Conservation (phyloP, 106 monocot species). For the Triglochin maritima region DNA sequence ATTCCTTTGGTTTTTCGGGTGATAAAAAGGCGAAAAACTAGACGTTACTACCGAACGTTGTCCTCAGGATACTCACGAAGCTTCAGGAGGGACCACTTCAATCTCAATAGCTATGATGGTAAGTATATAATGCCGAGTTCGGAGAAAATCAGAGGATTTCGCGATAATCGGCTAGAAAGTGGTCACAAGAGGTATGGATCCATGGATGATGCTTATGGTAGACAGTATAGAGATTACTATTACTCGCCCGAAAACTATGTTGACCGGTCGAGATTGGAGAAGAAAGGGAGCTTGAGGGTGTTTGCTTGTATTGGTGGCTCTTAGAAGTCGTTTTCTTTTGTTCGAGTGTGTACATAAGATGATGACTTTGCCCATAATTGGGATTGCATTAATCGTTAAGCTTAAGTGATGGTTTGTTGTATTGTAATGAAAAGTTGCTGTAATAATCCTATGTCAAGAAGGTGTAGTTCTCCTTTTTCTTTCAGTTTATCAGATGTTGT, state of each 20-base stretch:
- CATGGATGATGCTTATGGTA: constrained; percentile 2
- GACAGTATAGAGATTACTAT: not conserved
- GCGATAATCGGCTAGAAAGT: not conserved
- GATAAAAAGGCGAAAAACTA: constrained; percentile 19
- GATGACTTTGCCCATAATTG: too few relatives aligned
- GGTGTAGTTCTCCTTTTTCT: not conserved
- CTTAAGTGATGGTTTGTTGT: too few relatives aligned
- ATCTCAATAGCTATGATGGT: not conserved
- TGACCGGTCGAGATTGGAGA: not conserved
- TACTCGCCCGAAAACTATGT: constrained; percentile 2
- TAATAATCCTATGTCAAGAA: not conserved
- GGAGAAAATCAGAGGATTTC: not conserved
- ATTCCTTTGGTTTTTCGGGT: constrained; percentile 23
- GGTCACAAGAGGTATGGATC: constrained; percentile 3
- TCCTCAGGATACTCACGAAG: constrained; percentile 2
- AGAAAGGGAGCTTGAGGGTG: not conserved
- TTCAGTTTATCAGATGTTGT: not conserved
- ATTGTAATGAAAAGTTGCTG: too few relatives aligned
- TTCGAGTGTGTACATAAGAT: too few relatives aligned
- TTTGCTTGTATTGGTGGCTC: constrained; percentile 2
- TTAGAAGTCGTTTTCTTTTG: not conserved
- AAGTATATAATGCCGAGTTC: not conserved
- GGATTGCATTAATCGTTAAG: too few relatives aligned
- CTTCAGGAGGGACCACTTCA: not conserved
- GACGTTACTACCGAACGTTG: constrained; percentile 9